Evolutionary conservation across 345 rosid species (phyloP).

Genomic region (Ailanthus altissimus): DNA sequence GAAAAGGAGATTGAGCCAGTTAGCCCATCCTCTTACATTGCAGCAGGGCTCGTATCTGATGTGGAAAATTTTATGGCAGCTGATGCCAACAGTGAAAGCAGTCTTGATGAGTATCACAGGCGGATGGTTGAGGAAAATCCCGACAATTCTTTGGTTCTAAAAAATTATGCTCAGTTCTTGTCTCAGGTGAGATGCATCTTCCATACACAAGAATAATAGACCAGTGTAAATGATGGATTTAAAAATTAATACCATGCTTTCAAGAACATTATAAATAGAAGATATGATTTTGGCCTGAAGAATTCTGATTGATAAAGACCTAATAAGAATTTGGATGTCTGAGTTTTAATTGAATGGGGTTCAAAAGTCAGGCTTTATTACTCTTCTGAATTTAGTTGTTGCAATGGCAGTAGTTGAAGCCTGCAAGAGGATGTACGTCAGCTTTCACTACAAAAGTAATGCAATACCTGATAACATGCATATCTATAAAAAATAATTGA

Average conservation of each 20-base stretch:
- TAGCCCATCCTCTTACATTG: constrained; percentile 11
- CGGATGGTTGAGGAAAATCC: constrained; percentile 43
- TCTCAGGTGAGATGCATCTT: constrained; percentile 29
- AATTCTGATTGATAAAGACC: background rate
- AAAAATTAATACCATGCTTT: background rate
- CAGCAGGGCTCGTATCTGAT: constrained; percentile 7
- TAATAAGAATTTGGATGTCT: background rate
- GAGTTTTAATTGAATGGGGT: background rate
- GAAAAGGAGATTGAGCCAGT: constrained; percentile 10
- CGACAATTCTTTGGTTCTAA: constrained; percentile 31
- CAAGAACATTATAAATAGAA: background rate
- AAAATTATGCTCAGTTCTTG: constrained; percentile 47
- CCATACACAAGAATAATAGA: background rate
- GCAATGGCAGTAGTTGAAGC: background rate
- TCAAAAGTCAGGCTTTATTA: background rate
- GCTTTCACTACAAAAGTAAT: background rate
- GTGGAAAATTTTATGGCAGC: constrained; percentile 5
- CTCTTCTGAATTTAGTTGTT: background rate
- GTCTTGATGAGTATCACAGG: constrained; percentile 30
- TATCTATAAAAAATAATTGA: background rate
- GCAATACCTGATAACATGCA: background rate
- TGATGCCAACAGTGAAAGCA: background rate
- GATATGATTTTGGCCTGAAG: background rate
- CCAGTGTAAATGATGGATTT: background rate
- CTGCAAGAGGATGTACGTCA: background rate